These are phyloP conservation scores for Ochetophila trinervis DNA, from an alignment of 306 rosid genomes.

Conservation along the genomic window DNA sequence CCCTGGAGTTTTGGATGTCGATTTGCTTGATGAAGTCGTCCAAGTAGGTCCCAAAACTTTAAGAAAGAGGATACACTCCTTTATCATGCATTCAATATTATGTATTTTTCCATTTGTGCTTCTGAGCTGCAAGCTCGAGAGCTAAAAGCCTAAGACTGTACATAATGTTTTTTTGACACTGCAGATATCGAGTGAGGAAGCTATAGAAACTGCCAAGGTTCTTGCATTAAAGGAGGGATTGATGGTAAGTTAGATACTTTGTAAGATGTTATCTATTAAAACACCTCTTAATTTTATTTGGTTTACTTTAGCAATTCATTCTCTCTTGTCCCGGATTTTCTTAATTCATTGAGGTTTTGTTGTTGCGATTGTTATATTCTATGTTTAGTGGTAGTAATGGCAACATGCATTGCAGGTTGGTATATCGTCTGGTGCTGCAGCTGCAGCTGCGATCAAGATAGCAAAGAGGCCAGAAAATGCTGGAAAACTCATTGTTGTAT, in stretches of 20 bases:
- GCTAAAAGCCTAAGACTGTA: constrained; percentile 1
- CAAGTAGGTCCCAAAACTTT: constrained; percentile 59
- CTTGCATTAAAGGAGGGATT: constrained; percentile 93
- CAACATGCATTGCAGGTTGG: constrained; percentile 61
- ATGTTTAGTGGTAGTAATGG: neutral
- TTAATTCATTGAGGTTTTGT: neutral
- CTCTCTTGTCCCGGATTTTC: neutral
- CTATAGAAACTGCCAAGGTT: constrained; percentile 76
- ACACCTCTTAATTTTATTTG: constrained; percentile 2
- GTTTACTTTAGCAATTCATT: neutral
- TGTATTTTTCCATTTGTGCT: neutral
- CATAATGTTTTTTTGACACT: constrained; percentile 10
- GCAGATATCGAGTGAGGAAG: constrained; percentile 88
- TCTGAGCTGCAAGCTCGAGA: constrained; percentile 8
- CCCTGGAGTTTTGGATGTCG: constrained; percentile 83
- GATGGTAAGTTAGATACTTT: constrained; percentile 41
- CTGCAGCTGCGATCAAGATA: constrained; percentile 79
- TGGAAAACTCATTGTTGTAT: constrained; percentile 94
- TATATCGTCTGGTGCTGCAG: constrained; percentile 95
- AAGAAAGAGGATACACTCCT: neutral
- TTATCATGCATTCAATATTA: neutral
- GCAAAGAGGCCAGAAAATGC: constrained; percentile 82
- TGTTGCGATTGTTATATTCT: constrained; percentile 7
- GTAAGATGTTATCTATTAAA: constrained; percentile 17
- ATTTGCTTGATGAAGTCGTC: constrained; percentile 68